Conservation (phyloP, 352 stramenopile species). For the Phytophthora syringae region DNA sequence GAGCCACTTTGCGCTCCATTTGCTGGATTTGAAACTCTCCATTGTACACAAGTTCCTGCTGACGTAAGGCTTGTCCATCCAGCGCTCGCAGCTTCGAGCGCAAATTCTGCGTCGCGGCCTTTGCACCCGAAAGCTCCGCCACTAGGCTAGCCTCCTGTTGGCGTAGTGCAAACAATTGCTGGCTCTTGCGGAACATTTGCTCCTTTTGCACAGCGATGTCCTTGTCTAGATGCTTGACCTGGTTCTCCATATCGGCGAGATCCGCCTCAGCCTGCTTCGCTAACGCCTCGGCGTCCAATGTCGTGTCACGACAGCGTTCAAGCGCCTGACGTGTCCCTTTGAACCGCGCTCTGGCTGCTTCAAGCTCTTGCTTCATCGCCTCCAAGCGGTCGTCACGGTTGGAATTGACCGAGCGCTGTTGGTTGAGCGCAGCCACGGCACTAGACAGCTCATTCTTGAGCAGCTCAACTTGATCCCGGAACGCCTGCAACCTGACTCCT, state of each 20-base stretch:
- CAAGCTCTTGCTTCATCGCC: slow-evolving; percentile 80
- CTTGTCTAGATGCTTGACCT: slow-evolving; percentile 75
- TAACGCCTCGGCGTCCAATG: slow-evolving; percentile 80
- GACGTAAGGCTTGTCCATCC: slow-evolving; percentile 87
- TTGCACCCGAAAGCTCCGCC: slow-evolving; percentile 92
- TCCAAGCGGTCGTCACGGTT: slow-evolving; percentile 81
- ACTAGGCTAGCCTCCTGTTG: slow-evolving; percentile 91
- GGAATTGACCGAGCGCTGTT: slow-evolving; percentile 79
- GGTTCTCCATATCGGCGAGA: slow-evolving; percentile 66
- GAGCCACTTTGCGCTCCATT: slow-evolving; percentile 95
- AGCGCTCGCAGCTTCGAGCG: slow-evolving; percentile 91
- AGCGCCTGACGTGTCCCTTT: slow-evolving; percentile 85
- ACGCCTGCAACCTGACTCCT: slow-evolving; percentile 72
- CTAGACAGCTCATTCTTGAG: slow-evolving; percentile 92
- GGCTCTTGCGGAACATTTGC: slow-evolving; percentile 92
- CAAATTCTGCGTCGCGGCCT: slow-evolving; percentile 89
- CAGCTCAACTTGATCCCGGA: slow-evolving; percentile 92
- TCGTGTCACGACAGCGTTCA: slow-evolving; percentile 74
- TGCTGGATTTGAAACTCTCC: slow-evolving; percentile 98
- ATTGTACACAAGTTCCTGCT: slow-evolving; percentile 96
- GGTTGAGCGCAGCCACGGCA: slow-evolving; percentile 83
- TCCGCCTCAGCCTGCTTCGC: slow-evolving; percentile 88
- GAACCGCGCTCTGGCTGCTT: slow-evolving; percentile 68
- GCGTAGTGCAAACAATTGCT: slow-evolving; percentile 87
- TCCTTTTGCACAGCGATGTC: slow-evolving; percentile 91